Evolutionary conservation across 495 filamentous ascomycete genomes (phyloP).

Genomic region (Durotheca rogersii): DNA sequence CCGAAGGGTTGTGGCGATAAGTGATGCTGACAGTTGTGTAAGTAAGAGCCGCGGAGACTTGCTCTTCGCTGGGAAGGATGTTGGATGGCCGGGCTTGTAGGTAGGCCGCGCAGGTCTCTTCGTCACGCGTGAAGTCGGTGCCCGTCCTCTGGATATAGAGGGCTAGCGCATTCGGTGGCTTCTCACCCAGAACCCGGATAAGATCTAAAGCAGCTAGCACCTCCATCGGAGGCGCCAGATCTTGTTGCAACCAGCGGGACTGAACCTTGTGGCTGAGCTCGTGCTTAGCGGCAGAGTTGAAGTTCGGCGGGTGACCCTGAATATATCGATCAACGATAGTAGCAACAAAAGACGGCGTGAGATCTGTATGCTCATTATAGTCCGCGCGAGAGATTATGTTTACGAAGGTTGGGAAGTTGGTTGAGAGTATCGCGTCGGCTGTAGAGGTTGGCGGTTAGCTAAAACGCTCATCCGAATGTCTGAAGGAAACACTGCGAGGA

Average conservation of each 20-base stretch:
- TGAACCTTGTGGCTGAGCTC: conserved; percentile 66
- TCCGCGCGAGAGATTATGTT: conserved; percentile 62
- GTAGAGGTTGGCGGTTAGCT: conserved; percentile 36
- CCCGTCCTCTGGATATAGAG: conserved; percentile 77
- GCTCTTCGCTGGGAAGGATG: conserved; percentile 72
- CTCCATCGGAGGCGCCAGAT: conserved; percentile 64
- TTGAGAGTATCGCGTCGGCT: conserved; percentile 83
- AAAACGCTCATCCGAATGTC: conserved; percentile 19
- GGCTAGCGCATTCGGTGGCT: conserved; percentile 65
- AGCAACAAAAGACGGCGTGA: conserved; percentile 65
- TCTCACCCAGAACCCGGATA: conserved; percentile 62
- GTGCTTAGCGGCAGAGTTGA: conserved; percentile 70
- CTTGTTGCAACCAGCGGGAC: conserved; percentile 61
- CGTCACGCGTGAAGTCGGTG: conserved; percentile 54
- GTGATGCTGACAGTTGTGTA: conserved; percentile 72
- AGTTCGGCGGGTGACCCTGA: conserved; percentile 76
- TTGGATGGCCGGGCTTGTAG: conserved; percentile 65
- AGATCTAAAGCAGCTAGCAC: conserved; percentile 74
- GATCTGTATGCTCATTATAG: conserved; percentile 59
- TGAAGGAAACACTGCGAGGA: conserved; percentile 6
- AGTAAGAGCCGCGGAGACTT: conserved; percentile 77
- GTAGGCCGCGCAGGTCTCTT: conserved; percentile 51
- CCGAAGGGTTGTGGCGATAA: conserved; percentile 69
- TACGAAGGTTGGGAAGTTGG: conserved; percentile 72
- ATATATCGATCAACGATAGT: conserved; percentile 78